Evolutionary conservation across 495 filamentous ascomycete species (phyloP).

Genomic region (Aeminium ludgeri): DNA sequence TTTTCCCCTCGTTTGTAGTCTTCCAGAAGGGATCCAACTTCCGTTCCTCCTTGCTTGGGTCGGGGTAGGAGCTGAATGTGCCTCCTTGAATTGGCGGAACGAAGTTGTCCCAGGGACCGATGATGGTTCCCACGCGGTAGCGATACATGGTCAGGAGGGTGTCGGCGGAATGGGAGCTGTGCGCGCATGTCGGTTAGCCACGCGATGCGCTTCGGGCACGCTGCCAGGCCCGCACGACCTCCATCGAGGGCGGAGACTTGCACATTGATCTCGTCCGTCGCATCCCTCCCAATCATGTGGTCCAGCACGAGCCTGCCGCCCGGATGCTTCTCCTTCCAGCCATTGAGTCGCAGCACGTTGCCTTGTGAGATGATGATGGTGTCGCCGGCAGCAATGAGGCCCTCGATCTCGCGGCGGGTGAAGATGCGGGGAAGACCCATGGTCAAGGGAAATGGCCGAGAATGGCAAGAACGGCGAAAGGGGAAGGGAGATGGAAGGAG

Average conservation of each 20-base stretch:
- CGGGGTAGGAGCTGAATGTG: no score
- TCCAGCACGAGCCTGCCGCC: slow-evolving; percentile 30
- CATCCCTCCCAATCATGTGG: slow-evolving; percentile 36
- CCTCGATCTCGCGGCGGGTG: slow-evolving; percentile 20
- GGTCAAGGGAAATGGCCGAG: no score
- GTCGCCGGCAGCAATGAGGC: slow-evolving; percentile 29
- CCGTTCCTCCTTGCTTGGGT: background rate
- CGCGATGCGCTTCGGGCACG: background rate
- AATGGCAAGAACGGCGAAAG: background rate
- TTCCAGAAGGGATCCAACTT: background rate
- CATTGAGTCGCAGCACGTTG: slow-evolving; percentile 28
- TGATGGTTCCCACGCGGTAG: slow-evolving; percentile 49
- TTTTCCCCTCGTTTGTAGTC: background rate
- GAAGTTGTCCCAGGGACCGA: slow-evolving; percentile 78
- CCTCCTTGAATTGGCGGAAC: slow-evolving; percentile 49
- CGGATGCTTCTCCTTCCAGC: slow-evolving; percentile 31
- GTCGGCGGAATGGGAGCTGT: slow-evolving; percentile 5
- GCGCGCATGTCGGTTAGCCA: background rate
- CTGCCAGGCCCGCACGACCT: slow-evolving; percentile 1
- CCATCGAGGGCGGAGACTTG: slow-evolving; percentile 12
- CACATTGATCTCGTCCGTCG: slow-evolving; percentile 36
- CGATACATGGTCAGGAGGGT: slow-evolving; percentile 3
- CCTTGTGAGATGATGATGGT: slow-evolving; percentile 31
- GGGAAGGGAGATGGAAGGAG: no score
- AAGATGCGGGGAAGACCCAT: slow-evolving; percentile 16